These are phyloP conservation scores for Trichoderma sp. DNA, from an alignment of 2,329 filamentous ascomycete species.

Conservation along the genomic window DNA sequence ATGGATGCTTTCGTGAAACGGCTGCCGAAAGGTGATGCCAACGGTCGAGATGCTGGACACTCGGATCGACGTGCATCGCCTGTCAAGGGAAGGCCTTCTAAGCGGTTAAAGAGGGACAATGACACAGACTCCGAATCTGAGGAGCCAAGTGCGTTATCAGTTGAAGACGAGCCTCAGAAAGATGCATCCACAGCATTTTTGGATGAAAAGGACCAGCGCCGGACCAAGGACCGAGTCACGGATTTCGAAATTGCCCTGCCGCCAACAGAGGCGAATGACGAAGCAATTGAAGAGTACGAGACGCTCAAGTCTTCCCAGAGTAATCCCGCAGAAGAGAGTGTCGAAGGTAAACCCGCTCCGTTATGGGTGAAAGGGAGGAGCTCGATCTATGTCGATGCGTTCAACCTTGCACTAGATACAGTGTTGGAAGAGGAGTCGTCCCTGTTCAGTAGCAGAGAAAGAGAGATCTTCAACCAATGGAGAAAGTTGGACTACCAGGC, in stretches of 20 bases:
- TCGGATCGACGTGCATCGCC: background rate
- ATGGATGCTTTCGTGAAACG: conserved; percentile 47
- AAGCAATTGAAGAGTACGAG: conserved; percentile 81
- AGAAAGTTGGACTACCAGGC: conserved; percentile 74
- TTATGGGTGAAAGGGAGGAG: conserved; percentile 74
- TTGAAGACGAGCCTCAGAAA: background rate
- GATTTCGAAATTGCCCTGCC: conserved; percentile 63
- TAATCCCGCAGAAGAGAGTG: conserved; percentile 41
- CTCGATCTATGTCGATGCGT: conserved; percentile 96
- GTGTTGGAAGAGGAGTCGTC: conserved; percentile 88
- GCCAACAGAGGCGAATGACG: conserved; percentile 64
- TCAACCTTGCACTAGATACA: conserved; percentile 87
- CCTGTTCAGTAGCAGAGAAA: conserved; percentile 81
- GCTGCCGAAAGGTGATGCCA: conserved; percentile 32
- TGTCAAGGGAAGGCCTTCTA: conserved; percentile 35
- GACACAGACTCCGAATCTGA: conserved; percentile 33
- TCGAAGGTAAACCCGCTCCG: conserved; percentile 45
- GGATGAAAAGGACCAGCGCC: conserved; percentile 7
- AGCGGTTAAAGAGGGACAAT: conserved; percentile 39
- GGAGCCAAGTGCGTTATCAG: conserved; percentile 28
- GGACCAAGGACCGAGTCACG: conserved; percentile 31
- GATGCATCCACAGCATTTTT: background rate
- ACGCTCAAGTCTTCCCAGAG: conserved; percentile 61
- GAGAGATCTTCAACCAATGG: conserved; percentile 77
- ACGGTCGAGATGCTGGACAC: background rate